Conservation (phyloP, 2,329 filamentous ascomycete genomes). For the Furcasterigmium furcatum region DNA sequence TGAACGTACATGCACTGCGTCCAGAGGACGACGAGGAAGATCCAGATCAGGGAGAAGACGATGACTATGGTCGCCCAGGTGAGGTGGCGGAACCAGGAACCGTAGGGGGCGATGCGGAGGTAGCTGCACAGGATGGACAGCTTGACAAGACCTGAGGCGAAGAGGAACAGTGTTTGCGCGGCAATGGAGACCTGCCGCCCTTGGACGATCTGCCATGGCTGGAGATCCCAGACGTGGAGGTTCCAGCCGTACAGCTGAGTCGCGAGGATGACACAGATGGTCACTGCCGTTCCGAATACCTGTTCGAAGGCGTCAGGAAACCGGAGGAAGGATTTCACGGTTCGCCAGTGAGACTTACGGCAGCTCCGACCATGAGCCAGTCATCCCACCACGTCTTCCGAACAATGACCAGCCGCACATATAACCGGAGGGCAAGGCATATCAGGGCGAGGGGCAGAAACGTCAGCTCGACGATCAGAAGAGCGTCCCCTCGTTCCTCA, state of each 20-base stretch:
- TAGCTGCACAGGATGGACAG: conserved; percentile 36
- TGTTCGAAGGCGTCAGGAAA: no score
- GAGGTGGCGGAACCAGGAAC: conserved; percentile 27
- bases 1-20: conserved; percentile 29
- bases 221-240: conserved; percentile 33
- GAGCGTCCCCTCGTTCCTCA: conserved; percentile 27
- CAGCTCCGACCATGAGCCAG: conserved; percentile 36
- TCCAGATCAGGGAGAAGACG: conserved; percentile 21
- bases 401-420: conserved; percentile 29
- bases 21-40: conserved; percentile 30
- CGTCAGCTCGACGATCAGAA: conserved; percentile 32
- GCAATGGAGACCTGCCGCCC: conserved; percentile 28
- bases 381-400: conserved; percentile 32
- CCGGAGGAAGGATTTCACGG: not conserved
- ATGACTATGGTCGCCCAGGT: conserved; percentile 22
- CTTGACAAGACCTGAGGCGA: conserved; percentile 33
- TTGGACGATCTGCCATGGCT: conserved; percentile 16
- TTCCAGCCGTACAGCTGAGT: conserved; percentile 31
- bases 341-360: conserved; percentile 21
- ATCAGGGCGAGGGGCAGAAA: conserved; percentile 28
- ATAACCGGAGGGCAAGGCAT: conserved; percentile 30
- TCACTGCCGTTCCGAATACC: conserved; percentile 28
- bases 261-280: conserved; percentile 29
- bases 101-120: conserved; percentile 29
- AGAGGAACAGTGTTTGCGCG: conserved; percentile 33